Base-by-base conservation (phyloP, 1,139 yeast species). In the Diutina ranongensis region DNA sequence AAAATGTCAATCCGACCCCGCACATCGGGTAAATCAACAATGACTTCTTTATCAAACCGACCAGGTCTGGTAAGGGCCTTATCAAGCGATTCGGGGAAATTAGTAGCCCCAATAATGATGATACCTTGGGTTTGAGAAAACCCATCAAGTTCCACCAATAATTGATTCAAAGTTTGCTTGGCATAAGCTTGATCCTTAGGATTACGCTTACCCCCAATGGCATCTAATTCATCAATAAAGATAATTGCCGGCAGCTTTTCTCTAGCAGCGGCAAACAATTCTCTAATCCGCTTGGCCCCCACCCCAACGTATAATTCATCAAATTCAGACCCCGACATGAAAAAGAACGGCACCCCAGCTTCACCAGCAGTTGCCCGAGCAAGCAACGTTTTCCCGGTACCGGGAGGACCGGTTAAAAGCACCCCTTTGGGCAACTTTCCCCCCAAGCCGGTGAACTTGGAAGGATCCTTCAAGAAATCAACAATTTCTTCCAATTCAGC, bases 361-460 rank as follows among this genome's bases (percentile, higher is more conserved):
- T 94, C 98, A 50, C 98, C 98, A 10, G 99, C 99, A 35, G 97
- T 94, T 18, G 99, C 98, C 55, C 98, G 78, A 1, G 98, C 98
- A 51, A 94, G 74, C 52, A 94, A 70, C 1, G 99, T 94, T 63
- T 94, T 94, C 76, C 99, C 99, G 5, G 99, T 94, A 66, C 99
- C 99, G 35, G 99, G 99, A 35, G 99, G 99, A 44, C 99, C 99
- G 7, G 98, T 92, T 52, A 94, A 71, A 49, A 94, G 68, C 4
- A 94, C 95, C 70, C 99, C 99, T 62, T 89, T 92, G 48, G 98
- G 98, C 55, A 94, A 72, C 62, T 88, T 88, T 46, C 98, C 99
- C 52, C 99, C 99, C 46, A 94, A 73, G 1, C 95, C 94, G 42
- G 97, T 94, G 65, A 88, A 94, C 62, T 86, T 86, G 19, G 95